Conservation (phyloP, 169 alveolate species). For the Fabrea salina region DNA sequence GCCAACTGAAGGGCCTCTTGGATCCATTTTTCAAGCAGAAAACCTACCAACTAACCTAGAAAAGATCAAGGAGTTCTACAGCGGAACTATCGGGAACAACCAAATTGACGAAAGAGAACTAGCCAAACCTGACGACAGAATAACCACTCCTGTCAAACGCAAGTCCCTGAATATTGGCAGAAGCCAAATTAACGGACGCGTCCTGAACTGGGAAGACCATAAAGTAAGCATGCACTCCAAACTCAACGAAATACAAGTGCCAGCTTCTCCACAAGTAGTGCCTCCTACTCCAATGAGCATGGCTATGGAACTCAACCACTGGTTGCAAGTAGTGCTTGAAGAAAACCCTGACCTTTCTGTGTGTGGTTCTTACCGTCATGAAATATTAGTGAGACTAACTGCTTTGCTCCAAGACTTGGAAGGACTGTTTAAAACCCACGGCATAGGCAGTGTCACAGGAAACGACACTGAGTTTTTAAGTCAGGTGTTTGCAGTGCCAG, state of each 20-base stretch:
- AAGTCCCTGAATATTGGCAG: neutral
- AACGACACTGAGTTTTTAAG: neutral
- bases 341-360: neutral
- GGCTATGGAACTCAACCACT: constrained; percentile 14
- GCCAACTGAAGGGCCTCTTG: neutral
- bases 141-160: neutral
- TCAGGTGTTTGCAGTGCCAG: neutral
- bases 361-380: neutral
- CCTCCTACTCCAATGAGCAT: constrained; percentile 18
- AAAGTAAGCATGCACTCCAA: neutral
- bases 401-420: neutral
- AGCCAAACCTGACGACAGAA: neutral
- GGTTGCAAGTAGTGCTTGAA: neutral
- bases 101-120: constrained; percentile 12
- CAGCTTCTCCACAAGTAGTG: neutral
- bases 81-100: neutral
- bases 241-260: neutral
- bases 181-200: neutral
- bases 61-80: neutral
- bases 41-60: neutral
- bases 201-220: constrained; percentile 16
- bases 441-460: neutral
- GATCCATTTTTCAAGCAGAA: neutral
- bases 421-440: neutral
- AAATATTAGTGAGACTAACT: neutral